A percentile compares a stretch with the other conserved stretches of the same genome.
These are phyloP conservation scores for Candida corydali DNA, from an alignment of 805 yeast species.

Conservation along the genomic window DNA sequence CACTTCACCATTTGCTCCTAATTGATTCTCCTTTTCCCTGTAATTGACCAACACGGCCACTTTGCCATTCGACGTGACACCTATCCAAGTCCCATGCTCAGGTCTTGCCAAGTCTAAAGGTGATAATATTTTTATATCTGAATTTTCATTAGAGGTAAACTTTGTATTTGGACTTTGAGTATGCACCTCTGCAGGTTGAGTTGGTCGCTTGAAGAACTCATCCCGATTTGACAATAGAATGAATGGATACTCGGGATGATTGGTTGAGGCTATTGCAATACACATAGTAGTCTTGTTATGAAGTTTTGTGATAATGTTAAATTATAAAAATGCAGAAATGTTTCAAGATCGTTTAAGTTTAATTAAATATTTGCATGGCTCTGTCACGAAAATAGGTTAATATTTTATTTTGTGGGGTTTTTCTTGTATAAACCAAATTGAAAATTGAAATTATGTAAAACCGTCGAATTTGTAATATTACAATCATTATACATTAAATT, in stretches of 20 bases:
- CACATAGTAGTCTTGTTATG: no score
- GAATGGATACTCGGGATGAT: constrained; percentile 71
- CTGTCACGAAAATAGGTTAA: no score
- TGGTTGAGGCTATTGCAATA: constrained; percentile 62
- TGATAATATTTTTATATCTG: constrained; percentile 43
- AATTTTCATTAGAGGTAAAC: constrained; percentile 15
- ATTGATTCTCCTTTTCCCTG: constrained; percentile 41
- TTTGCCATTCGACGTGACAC: constrained; percentile 54
- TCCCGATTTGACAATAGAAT: constrained; percentile 82
- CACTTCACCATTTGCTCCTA: constrained; percentile 27
- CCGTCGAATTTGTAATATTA: no score
- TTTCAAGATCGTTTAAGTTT: no score
- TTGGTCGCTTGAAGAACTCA: constrained; percentile 73
- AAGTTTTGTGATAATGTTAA: no score
- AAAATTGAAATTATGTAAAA: no score
- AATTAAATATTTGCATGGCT: no score
- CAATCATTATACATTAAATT: no score
- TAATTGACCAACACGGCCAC: constrained; percentile 76
- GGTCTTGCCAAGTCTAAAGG: constrained; percentile 72
- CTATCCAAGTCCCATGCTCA: constrained; percentile 92
- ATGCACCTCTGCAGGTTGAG: constrained; percentile 49
- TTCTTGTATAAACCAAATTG: no score
- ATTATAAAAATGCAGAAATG: no score
- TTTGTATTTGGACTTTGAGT: neutral
- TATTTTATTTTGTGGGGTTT: no score